Evolutionary conservation across 345 rosid species (phyloP).

Genomic region (Kernera saxatilis): DNA sequence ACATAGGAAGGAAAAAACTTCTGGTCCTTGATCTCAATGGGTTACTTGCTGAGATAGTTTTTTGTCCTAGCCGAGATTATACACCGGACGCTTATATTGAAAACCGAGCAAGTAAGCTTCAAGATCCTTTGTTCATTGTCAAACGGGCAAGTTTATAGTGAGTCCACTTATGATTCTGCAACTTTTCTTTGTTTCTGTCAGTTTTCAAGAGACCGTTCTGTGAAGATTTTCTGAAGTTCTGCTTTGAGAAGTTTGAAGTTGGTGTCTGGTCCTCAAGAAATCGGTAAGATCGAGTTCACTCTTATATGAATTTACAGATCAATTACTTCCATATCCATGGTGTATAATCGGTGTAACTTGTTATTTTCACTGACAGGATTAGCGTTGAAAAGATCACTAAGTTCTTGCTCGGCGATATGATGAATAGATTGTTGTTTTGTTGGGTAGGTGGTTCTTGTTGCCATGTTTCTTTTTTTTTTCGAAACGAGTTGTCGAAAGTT

Average conservation of each 20-base stretch:
- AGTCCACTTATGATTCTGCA: too few species aligned
- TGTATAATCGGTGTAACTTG: not conserved
- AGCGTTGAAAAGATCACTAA: not conserved
- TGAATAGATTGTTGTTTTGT: not conserved
- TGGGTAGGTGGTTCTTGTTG: not conserved
- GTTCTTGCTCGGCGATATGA: not conserved
- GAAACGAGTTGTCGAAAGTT: not conserved
- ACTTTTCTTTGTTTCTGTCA: not conserved
- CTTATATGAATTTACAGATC: too few species aligned
- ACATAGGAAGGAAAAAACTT: slow-evolving; percentile 50
- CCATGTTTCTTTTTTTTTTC: not conserved
- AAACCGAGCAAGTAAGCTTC: not conserved
- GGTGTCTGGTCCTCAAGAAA: slow-evolving; percentile 33
- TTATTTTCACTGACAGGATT: not conserved
- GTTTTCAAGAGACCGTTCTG: slow-evolving; percentile 33
- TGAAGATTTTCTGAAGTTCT: slow-evolving; percentile 38
- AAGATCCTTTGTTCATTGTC: too few species aligned
- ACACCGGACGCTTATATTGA: too few species aligned
- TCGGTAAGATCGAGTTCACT: too few species aligned
- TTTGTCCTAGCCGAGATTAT: too few species aligned
- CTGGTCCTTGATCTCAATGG: slow-evolving; percentile 82
- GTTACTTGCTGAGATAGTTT: slow-evolving; percentile 61
- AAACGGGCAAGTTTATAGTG: too few species aligned
- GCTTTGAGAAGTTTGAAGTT: slow-evolving; percentile 47
- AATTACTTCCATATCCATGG: not conserved